These are phyloP conservation scores for Rutstroemia sp. DNA, from an alignment of 2,329 filamentous ascomycete genomes.

Conservation along the genomic window DNA sequence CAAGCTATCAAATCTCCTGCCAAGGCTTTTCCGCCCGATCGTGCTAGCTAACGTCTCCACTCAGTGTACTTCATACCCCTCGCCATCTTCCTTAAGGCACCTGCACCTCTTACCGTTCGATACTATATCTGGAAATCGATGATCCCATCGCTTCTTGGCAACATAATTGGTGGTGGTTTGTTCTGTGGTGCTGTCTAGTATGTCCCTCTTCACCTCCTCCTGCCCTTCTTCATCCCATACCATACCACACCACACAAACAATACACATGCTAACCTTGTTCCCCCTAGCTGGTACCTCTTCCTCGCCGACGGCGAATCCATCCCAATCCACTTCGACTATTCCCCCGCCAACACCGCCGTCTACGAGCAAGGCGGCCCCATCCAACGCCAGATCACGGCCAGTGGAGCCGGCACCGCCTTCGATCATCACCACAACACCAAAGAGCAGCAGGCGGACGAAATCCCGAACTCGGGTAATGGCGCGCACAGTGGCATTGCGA, in stretches of 20 bases:
- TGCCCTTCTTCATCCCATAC: neutral
- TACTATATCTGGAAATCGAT: conserved; percentile 52
- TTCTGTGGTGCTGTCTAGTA: conserved; percentile 42
- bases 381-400: conserved; percentile 12
- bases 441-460: neutral
- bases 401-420: conserved; percentile 13
- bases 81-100: conserved; percentile 41
- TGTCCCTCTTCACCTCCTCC: neutral
- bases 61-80: conserved; percentile 41
- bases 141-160: conserved; percentile 45
- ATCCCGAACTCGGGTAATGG: conserved; percentile 16
- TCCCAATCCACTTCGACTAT: conserved; percentile 24
- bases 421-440: conserved; percentile 3
- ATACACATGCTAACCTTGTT: neutral
- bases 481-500: conserved; percentile 16
- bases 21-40: neutral
- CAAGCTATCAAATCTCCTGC: conserved; percentile 2
- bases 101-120: conserved; percentile 35
- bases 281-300: conserved; percentile 37
- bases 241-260: neutral
- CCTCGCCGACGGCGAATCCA: conserved; percentile 25
- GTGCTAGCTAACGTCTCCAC: neutral
- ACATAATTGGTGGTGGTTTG: conserved; percentile 44
- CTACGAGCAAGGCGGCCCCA: conserved; percentile 18
- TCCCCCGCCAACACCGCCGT: conserved; percentile 11